phyloP scores from a whole-genome alignment of 495 filamentous ascomycete species.

The Podospora conica region DNA sequence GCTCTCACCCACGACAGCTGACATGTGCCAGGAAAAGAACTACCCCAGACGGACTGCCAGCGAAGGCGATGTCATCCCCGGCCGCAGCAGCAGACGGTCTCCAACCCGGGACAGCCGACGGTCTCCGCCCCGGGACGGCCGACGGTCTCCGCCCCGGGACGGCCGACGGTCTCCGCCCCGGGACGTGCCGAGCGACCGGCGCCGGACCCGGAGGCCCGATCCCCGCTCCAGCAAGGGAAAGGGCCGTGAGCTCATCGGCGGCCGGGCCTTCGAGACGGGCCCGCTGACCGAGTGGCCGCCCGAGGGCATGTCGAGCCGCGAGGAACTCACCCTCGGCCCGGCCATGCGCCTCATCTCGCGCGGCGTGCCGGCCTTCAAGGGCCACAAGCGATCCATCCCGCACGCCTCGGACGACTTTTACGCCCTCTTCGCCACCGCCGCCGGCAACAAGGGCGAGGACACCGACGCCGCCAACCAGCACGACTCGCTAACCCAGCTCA shows the following conservation, averaged over 20 bases:
- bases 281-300: conserved; percentile 46
- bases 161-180: background rate
- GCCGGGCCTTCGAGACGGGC: conserved; percentile 27
- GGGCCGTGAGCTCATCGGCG: conserved; percentile 31
- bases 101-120: background rate
- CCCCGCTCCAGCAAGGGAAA: conserved; percentile 38
- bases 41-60: conserved; percentile 20
- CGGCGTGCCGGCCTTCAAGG: conserved; percentile 42
- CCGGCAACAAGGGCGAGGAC: conserved; percentile 41
- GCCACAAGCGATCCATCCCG: conserved; percentile 40
- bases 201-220: conserved; percentile 36
- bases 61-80: conserved; percentile 26
- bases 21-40: conserved; percentile 21
- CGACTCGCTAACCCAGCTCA: conserved; percentile 45
- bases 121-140: conserved; percentile 2
- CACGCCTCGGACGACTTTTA: conserved; percentile 47
- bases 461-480: conserved; percentile 40
- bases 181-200: conserved; percentile 23
- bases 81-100: conserved; percentile 16
- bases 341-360: conserved; percentile 44
- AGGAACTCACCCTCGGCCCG: conserved; percentile 39
- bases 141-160: background rate
- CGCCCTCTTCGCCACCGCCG: conserved; percentile 41
- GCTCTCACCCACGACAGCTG: background rate
- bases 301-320: conserved; percentile 34